Conservation (phyloP, 2,329 filamentous ascomycete genomes). For the Nigrospora oryzae region DNA sequence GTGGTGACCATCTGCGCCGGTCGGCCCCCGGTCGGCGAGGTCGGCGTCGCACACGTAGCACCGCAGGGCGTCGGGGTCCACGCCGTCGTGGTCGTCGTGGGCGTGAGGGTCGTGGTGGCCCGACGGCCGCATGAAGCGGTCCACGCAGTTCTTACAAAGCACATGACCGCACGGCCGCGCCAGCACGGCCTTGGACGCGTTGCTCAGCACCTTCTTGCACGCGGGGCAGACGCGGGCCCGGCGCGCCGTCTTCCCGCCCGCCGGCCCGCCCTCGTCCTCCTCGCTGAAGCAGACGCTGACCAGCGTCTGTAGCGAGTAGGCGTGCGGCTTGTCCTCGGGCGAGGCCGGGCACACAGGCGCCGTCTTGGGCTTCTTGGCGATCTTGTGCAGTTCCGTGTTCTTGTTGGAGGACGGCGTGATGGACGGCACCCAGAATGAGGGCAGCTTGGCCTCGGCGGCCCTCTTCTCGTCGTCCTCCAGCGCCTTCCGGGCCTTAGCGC, state of each 20-base stretch:
- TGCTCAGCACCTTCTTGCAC: conserved; percentile 75
- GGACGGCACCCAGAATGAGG: conserved; percentile 89
- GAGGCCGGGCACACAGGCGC: conserved; percentile 73
- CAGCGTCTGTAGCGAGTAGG: conserved; percentile 70
- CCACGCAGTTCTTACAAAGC: conserved; percentile 74
- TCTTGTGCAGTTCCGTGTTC: conserved; percentile 44
- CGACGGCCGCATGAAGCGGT: conserved; percentile 67
- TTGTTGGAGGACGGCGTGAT: conserved; percentile 63
- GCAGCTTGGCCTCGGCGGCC: conserved; percentile 59
- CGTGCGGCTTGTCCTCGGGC: conserved; percentile 55
- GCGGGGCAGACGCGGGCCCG: conserved; percentile 62
- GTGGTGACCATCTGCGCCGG: conserved; percentile 31
- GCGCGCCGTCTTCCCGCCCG: conserved; percentile 19
- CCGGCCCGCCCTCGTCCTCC: conserved; percentile 45
- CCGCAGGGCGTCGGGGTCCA: conserved; percentile 35
- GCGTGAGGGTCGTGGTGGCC: conserved; percentile 52
- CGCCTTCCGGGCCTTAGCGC: conserved; percentile 58
- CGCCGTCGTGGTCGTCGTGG: conserved; percentile 22
- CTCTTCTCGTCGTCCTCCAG: conserved; percentile 59
- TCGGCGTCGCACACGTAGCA: conserved; percentile 87
- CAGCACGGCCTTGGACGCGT: conserved; percentile 73
- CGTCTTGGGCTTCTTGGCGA: conserved; percentile 55
- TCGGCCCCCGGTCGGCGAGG: conserved; percentile 41
- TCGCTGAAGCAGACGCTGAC: conserved; percentile 71
- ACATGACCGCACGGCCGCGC: conserved; percentile 89